Conservation (phyloP, 2,329 filamentous ascomycete genomes). For the Aureobasidium lini region DNA sequence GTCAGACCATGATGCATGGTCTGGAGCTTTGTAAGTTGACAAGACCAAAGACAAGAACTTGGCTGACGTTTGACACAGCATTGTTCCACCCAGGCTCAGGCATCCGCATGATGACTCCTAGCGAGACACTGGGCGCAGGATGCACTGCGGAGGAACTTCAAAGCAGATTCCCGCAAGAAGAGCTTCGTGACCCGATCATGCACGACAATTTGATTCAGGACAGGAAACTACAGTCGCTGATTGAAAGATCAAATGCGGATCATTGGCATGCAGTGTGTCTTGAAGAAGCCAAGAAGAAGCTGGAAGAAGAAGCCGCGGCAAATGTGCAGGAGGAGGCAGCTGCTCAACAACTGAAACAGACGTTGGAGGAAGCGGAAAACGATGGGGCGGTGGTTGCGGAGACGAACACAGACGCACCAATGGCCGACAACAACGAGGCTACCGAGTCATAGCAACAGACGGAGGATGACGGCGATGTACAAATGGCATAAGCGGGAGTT, state of each 20-base stretch:
- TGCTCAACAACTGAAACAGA: slow-evolving; percentile 5
- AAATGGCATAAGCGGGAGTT: slow-evolving; percentile 12
- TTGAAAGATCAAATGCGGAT: slow-evolving; percentile 61
- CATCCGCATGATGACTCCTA: slow-evolving; percentile 22
- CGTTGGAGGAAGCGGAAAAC: slow-evolving; percentile 1
- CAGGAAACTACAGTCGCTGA: slow-evolving; percentile 52
- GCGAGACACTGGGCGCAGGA: slow-evolving; percentile 44
- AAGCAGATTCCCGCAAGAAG: slow-evolving; percentile 42
- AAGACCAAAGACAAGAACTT: slow-evolving; percentile 13
- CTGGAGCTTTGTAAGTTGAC: slow-evolving; percentile 53
- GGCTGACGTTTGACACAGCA: slow-evolving; percentile 12
- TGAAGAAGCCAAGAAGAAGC: slow-evolving; percentile 31
- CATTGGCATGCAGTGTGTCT: slow-evolving; percentile 54
- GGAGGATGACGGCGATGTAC: slow-evolving; percentile 18
- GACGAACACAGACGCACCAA: slow-evolving; percentile 12
- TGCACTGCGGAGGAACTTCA: slow-evolving; percentile 54
- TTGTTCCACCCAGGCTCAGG: slow-evolving; percentile 15
- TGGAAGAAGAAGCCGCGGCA: slow-evolving; percentile 24
- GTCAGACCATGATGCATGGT: slow-evolving; percentile 47
- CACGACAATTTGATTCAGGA: slow-evolving; percentile 70
- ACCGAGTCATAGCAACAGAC: slow-evolving; percentile 16
- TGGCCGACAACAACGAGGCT: slow-evolving; percentile 14
- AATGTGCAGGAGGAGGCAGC: slow-evolving; percentile 4
- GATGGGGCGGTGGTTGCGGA: slow-evolving; percentile 14
- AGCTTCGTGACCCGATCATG: slow-evolving; percentile 58